Evolutionary conservation across 352 stramenopile species (phyloP), one percentile per base, ranked within the genome.

Genomic region (Phytopythium chamaehyphon): DNA sequence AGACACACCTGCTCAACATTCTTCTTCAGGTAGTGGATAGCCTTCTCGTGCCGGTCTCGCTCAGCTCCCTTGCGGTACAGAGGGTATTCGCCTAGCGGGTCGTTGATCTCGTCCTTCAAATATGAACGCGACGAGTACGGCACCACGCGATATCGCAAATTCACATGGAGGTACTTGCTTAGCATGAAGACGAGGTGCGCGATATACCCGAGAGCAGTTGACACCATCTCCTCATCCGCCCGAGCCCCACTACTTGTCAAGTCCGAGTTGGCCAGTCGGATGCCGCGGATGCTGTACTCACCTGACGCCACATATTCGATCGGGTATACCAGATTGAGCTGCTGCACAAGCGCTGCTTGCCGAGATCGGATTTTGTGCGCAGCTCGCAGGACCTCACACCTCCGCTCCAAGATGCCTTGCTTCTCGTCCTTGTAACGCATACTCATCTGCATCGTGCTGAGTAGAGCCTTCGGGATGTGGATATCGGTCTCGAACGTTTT

Each of bases 181-280:
- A 94, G 73, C 78, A 94, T 90, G 55, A 94, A 94, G 19, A 89
- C 78, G 46, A 94, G 61, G 44, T 94, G 84, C n/a, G 82, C 78
- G 51, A 93, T 90, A 57, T 91, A 93, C 23, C 84, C 84, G 33
- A 94, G 64, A 35, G 77, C 82, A 7, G 84, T 94, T n/a, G 80
- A 88, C 16, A 94, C 73, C 66, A 79, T 74, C 42, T 94, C 84
- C 58, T 94, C 84, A 44, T 94, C 84, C 5, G 61, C 63, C 51
- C 58, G 75, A 14, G 73, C 76, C 23, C 44, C 31, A 22, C 66
- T 68, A 31, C 75, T 70, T 5, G 62, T 75, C 15, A 92, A 56
- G 45, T 94, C 83, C 11, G 81, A 75, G 43, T 82, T 94, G 33
- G 73, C 66, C 47, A 94, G 73, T 16, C 76, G 72, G 51, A 94